Evolutionary conservation across 768 basidiomycete species (phyloP), one percentile per base, ranked within the genome.

Genomic region (Russula sp.): DNA sequence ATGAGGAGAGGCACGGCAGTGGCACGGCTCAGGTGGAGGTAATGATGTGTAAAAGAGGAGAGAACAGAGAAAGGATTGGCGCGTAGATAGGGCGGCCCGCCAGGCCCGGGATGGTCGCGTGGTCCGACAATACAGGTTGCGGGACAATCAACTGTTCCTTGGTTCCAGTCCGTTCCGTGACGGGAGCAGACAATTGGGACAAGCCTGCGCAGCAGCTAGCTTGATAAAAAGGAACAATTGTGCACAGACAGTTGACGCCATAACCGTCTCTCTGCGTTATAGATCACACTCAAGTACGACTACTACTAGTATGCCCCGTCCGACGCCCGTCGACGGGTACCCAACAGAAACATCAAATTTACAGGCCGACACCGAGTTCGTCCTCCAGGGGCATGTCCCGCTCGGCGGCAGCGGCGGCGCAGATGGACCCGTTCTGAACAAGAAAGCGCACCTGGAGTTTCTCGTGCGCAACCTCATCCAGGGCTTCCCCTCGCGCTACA

Each of bases 401-500:
- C 50, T 61, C 38, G 65, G 58, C 22, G 69, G 69, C 54, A 65
- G 70, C 25, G 46, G 46, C 2, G 34, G 41, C 16, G 11, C 41
- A 16, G 59, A 56, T 42, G 67, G 59, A 20, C 75, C 80, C 0
- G 69, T 72, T 3, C 76, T 95, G 5, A 76, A 88, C 43, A 83
- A 80, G 68, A 79, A 81, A 46, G 71, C 77, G 2, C 94, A 97
- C 70, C 75, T 93, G 66, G 82, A 87, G 63, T 96, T 83, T 69
- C 81, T 96, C 25, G 78, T 84, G 1, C 79, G 85, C 29, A 83
- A 86, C 64, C 79, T 93, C 56, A 69, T 85, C 8, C 88, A 93
- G 69, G 85, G 91, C 2, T 88, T 98, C 47, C 92, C 94, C 0
- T 76, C 79, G 11, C 78, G 85, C 58, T 98, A 92, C 71, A 79